Percentiles rank a stretch among this genome's conserved stretches.
Conservation (phyloP, 2,329 filamentous ascomycete species). For the Tolypocladium amazonense region DNA sequence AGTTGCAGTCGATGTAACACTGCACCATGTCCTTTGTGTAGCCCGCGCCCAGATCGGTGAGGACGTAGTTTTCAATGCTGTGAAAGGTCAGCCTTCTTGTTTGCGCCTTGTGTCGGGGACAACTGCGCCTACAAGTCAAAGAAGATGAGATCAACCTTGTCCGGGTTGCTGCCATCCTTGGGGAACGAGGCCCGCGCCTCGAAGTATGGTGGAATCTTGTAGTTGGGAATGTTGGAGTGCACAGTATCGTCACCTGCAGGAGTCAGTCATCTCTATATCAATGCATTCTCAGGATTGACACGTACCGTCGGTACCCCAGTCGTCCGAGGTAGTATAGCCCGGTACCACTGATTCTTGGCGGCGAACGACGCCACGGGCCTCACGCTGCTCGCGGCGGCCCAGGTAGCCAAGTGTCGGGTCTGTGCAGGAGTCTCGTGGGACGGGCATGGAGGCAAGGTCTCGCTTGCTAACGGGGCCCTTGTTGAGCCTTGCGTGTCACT, state of each 20-base stretch:
- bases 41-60: slow-evolving; percentile 22
- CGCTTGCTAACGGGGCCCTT: slow-evolving; percentile 22
- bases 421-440: slow-evolving; percentile 33
- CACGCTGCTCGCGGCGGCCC: slow-evolving; percentile 10
- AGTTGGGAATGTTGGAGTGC: slow-evolving; percentile 35
- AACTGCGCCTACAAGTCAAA: slow-evolving; percentile 33
- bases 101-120: neutral
- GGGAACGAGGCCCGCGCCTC: slow-evolving; percentile 38
- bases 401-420: slow-evolving; percentile 28
- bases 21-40: slow-evolving; percentile 23
- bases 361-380: slow-evolving; percentile 27
- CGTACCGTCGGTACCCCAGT: slow-evolving; percentile 38
- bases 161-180: slow-evolving; percentile 25
- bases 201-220: slow-evolving; percentile 37
- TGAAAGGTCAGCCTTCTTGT: neutral
- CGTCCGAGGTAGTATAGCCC: slow-evolving; percentile 45
- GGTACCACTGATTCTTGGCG: slow-evolving; percentile 36
- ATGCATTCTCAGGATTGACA: neutral
- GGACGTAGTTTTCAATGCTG: slow-evolving; percentile 26
- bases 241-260: slow-evolving; percentile 39
- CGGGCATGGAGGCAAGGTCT: slow-evolving; percentile 22
- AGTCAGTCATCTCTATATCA: neutral
- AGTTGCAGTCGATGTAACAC: slow-evolving; percentile 28
- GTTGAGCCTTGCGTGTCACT: slow-evolving; percentile 24
- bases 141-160: slow-evolving; percentile 41